Conservation (phyloP, 164 flowering plant genomes). For the Akebia trifoliata region DNA sequence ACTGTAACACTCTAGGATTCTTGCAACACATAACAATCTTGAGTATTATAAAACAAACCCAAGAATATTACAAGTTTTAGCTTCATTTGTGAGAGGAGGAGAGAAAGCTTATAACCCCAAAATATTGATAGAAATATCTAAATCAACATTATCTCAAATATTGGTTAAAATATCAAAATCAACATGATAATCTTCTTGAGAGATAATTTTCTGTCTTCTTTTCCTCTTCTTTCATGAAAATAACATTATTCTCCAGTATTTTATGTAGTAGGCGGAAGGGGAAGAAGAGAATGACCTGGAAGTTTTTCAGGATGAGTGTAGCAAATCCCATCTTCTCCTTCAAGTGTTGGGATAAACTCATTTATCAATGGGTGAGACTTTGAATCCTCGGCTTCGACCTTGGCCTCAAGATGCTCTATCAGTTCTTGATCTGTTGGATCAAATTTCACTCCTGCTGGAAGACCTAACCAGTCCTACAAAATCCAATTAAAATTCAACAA, state of each 20-base stretch:
- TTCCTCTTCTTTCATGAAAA: too few relatives aligned
- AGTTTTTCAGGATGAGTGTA: slow-evolving; percentile 95
- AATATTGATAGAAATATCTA: too few relatives aligned
- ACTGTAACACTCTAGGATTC: slow-evolving; percentile 8
- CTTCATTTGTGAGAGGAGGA: too few relatives aligned
- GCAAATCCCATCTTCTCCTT: slow-evolving; percentile 96
- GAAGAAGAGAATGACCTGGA: too few relatives aligned
- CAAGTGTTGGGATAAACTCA: slow-evolving; percentile 91
- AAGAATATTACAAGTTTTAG: too few relatives aligned
- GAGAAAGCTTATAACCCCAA: too few relatives aligned
- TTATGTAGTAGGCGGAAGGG: too few relatives aligned
- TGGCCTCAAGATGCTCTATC: slow-evolving; percentile 88
- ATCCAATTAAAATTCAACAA: slow-evolving; percentile 5
- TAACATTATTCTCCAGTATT: too few relatives aligned
- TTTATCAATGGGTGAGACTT: slow-evolving; percentile 89
- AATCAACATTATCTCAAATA: too few relatives aligned
- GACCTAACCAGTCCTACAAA: slow-evolving; percentile 84
- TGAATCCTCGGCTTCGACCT: slow-evolving; percentile 56
- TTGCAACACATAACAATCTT: slow-evolving; percentile 25
- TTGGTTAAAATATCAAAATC: too few relatives aligned
- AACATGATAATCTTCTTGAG: too few relatives aligned
- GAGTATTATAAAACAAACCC: slow-evolving; percentile 7
- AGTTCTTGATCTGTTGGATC: slow-evolving; percentile 95
- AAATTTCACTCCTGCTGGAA: slow-evolving; percentile 95
- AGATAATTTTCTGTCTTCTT: too few relatives aligned